phyloP scores from a whole-genome alignment of 108 stramenopile species.

The Cyclostephanos invisitatus region DNA sequence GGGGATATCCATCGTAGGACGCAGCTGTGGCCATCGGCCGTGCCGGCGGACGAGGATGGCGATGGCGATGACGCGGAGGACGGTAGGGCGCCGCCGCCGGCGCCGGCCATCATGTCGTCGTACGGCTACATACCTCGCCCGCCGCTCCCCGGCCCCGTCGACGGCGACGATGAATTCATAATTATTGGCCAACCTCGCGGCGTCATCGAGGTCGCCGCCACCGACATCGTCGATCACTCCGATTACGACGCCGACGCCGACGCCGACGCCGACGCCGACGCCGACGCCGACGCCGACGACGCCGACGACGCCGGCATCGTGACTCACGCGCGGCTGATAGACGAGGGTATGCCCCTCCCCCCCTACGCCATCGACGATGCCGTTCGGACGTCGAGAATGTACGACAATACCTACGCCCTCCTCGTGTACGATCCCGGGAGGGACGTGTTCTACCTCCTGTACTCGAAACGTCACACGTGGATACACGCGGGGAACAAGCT shows the following conservation, averaged over 20 bases:
- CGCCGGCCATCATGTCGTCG: too few species aligned
- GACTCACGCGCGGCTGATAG: not conserved
- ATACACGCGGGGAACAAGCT: constrained; percentile 4
- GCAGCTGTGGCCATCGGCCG: too few species aligned
- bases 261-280: too few species aligned
- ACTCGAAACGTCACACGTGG: constrained; percentile 6
- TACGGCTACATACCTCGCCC: too few species aligned
- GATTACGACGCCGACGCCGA: too few species aligned
- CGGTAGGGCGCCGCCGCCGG: too few species aligned
- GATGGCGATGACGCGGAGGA: too few species aligned
- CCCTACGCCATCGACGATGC: constrained; percentile 10
- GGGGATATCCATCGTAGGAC: not conserved
- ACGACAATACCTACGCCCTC: not conserved
- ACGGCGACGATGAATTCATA: too few species aligned
- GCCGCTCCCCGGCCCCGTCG: too few species aligned
- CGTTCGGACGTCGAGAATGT: constrained; percentile 8
- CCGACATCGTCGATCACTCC: too few species aligned
- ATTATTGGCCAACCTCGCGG: too few species aligned
- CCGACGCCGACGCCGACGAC: not conserved
- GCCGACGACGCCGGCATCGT: not conserved
- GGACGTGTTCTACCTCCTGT: not conserved
- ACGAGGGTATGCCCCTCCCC: not conserved
- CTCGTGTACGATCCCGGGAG: constrained; percentile 11
- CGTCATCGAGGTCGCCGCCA: too few species aligned
- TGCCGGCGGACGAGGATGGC: not conserved